Evolutionary conservation across 2,329 filamentous ascomycete species (phyloP).

Genomic region (Zarea fungicola): DNA sequence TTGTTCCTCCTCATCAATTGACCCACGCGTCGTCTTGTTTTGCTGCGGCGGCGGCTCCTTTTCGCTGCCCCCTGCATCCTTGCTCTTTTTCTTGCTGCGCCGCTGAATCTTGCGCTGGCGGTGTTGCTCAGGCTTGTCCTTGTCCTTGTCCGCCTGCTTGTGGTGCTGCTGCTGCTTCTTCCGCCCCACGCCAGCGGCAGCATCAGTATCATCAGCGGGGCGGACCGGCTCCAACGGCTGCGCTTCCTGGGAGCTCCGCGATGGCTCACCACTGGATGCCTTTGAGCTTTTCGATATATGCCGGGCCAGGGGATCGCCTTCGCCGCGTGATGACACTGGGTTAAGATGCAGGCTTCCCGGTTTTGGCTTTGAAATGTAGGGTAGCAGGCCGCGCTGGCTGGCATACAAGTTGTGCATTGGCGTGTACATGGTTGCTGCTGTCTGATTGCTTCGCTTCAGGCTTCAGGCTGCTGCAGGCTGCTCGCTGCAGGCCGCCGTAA

Average conservation of each 20-base stretch:
- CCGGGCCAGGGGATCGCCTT: background rate
- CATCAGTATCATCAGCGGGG: too few relatives aligned
- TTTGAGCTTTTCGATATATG: conserved; percentile 1
- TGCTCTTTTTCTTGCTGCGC: background rate
- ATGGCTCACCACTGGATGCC: conserved; percentile 1
- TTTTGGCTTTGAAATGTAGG: background rate
- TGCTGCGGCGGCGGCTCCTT: too few relatives aligned
- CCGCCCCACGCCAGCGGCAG: conserved; percentile 8
- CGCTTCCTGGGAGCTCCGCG: background rate
- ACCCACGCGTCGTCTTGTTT: too few relatives aligned
- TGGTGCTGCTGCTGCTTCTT: background rate
- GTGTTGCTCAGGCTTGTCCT: too few relatives aligned
- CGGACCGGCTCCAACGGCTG: conserved; percentile 4
- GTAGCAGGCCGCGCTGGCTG: background rate
- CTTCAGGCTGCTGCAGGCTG: background rate
- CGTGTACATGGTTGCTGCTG: conserved; percentile 1
- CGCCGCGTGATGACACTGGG: background rate
- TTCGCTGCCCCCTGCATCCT: too few relatives aligned
- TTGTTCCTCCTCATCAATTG: background rate
- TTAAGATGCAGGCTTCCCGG: background rate
- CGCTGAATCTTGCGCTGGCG: too few relatives aligned
- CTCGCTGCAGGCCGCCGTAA: background rate
- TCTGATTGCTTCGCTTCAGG: background rate
- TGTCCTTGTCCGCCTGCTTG: background rate
- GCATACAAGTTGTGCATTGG: conserved; percentile 2